phyloP scores from a whole-genome alignment of 139 green algal genomes.

The Tetraselmis chui region DNA sequence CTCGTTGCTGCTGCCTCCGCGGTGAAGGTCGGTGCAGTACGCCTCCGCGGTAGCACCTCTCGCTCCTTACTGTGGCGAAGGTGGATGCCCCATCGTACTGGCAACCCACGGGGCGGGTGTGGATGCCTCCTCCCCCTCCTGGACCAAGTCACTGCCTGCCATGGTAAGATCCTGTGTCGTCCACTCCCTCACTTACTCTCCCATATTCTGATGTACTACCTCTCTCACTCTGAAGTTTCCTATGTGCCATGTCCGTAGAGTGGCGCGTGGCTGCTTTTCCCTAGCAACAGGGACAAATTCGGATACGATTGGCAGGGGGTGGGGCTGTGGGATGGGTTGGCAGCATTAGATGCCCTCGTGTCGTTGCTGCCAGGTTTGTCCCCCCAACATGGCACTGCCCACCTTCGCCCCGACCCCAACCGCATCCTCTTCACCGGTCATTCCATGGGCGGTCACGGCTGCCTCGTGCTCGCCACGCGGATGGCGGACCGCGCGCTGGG shows the following conservation, averaged over 20 bases:
- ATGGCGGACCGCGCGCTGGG: conserved; percentile 8
- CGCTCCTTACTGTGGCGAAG: background rate
- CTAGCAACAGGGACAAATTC: conserved; percentile 13
- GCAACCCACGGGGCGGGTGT: conserved; percentile 10
- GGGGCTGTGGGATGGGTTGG: background rate
- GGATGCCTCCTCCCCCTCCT: conserved; percentile 2
- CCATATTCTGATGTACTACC: too few species aligned
- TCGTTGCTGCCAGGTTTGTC: background rate
- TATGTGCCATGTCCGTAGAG: too few species aligned
- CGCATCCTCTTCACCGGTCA: conserved; percentile 13
- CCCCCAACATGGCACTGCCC: background rate
- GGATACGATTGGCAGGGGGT: conserved; percentile 13
- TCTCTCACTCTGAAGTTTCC: too few species aligned
- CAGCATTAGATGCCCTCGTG: background rate
- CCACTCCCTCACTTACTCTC: too few species aligned
- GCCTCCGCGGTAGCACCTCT: background rate
- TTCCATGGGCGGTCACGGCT: conserved; percentile 13
- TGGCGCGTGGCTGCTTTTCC: conserved; percentile 15
- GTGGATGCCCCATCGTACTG: conserved; percentile 4
- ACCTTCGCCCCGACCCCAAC: background rate
- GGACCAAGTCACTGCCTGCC: conserved; percentile 6
- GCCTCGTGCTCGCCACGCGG: conserved; percentile 2
- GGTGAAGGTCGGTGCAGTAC: conserved; percentile 6
- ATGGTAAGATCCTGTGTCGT: too few species aligned
- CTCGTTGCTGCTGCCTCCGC: too few species aligned